phyloP scores from a whole-genome alignment of 1,284 basidiomycete genomes.

The Trichosporon sp. region DNA sequence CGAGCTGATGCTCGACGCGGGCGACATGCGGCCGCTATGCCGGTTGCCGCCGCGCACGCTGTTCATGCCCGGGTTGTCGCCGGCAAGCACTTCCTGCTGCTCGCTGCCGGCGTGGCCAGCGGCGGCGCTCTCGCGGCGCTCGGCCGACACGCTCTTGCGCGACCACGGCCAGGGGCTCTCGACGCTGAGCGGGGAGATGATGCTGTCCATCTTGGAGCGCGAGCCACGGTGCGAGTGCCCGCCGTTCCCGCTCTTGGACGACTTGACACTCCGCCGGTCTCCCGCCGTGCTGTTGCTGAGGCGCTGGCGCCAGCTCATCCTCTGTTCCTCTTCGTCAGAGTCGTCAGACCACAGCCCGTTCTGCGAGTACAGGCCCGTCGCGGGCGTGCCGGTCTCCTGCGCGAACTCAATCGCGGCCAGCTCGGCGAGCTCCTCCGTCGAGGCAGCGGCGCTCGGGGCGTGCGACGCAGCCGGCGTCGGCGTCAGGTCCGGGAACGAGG shows the following conservation, averaged over 20 bases:
- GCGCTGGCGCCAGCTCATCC: conserved; percentile 9
- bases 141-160: conserved; percentile 4
- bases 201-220: conserved; percentile 10
- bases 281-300: conserved; percentile 11
- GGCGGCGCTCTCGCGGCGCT: background rate
- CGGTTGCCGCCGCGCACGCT: background rate
- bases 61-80: background rate
- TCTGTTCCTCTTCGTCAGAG: conserved; percentile 7
- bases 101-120: background rate
- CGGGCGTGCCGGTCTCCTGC: conserved; percentile 30
- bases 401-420: background rate
- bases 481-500: background rate
- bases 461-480: background rate
- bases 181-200: background rate
- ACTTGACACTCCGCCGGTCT: conserved; percentile 16
- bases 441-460: background rate
- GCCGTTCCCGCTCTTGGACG: conserved; percentile 8
- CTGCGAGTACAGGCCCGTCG: conserved; percentile 36
- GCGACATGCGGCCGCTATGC: background rate
- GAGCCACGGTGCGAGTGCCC: background rate
- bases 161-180: conserved; percentile 15
- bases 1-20: background rate
- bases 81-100: background rate
- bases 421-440: background rate
- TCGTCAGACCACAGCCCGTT: conserved; percentile 44